Percentiles rank a stretch among this genome's conserved stretches.
Conservation (phyloP, 2,329 filamentous ascomycete species). For the Microdochium paspali region DNA sequence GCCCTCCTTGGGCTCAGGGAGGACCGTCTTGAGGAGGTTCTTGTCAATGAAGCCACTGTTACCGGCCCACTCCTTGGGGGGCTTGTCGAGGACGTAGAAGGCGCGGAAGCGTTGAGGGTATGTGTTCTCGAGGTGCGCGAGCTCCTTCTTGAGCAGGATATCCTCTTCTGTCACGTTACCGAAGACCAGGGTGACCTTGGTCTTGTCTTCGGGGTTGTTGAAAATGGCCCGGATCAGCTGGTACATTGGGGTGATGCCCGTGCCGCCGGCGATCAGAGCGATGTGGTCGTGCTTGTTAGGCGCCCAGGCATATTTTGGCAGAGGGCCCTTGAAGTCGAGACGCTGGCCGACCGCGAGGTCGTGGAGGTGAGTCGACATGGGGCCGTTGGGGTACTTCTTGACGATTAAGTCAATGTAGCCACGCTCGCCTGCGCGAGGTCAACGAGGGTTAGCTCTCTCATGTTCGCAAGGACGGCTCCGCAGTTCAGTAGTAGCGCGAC, state of each 20-base stretch:
- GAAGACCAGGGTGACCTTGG: constrained; percentile 91
- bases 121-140: constrained; percentile 81
- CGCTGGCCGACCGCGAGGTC: constrained; percentile 70
- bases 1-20: constrained; percentile 82
- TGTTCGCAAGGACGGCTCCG: neutral
- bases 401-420: constrained; percentile 84
- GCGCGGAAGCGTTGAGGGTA: constrained; percentile 92
- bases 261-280: constrained; percentile 82
- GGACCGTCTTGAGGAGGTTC: constrained; percentile 87
- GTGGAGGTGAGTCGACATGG: constrained; percentile 88
- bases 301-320: constrained; percentile 86
- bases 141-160: constrained; percentile 81
- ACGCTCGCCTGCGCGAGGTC: constrained; percentile 43
- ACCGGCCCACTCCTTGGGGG: constrained; percentile 66
- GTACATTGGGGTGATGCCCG: constrained; percentile 97
- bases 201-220: constrained; percentile 93
- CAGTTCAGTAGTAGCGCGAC: constrained; percentile 8
- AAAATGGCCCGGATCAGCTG: constrained; percentile 88
- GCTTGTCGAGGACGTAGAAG: constrained; percentile 88
- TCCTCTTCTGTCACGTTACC: constrained; percentile 86
- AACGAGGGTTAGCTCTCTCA: constrained; percentile 2
- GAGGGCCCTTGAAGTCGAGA: constrained; percentile 87
- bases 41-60: constrained; percentile 77
- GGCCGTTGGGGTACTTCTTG: constrained; percentile 83
- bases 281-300: constrained; percentile 91